Base-by-base conservation (phyloP, 179 eudicot genomes). In the Patellifolia procumbens region DNA sequence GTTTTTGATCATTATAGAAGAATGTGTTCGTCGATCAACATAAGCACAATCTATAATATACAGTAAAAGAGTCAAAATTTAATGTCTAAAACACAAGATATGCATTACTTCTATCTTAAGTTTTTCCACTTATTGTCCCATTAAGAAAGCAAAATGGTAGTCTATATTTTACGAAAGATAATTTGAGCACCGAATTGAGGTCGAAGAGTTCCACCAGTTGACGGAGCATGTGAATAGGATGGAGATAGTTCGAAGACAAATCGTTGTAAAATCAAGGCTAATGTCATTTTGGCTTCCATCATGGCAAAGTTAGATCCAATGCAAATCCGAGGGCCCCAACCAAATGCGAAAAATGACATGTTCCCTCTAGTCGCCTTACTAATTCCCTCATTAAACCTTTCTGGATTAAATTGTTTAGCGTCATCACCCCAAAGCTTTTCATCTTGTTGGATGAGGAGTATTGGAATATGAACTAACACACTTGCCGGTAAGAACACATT, bases 141-240 rank as follows among this genome's bases (percentile, higher is more conserved):
- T 7, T 45, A 7, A 45, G 1, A 45, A 45, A 45, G 8, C 8
- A 45, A 4, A n/a, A n/a, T 55, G 9, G 5, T 22, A 5, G 31
- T 22, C 60, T 45, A 72, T 35, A 81, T 29, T 24, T 49, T 78
- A 16, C 59, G 78, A 45, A 86, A 66, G 5, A 80, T 68, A 26
- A 87, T 32, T 35, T 63, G 86, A 70, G 85, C 92, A 7, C 88
- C 92, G 51, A 61, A 68, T 51, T 84, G 86, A 17, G 91, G 89
- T 31, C 43, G 68, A 26, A 87, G 87, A 28, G 78, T 67, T 9
- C 74, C 6, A 62, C 53, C 0, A 17, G 69, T 29, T 29, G 22
- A 53, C 0, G 91, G 93, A 52, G 87, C 80, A 39, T 89, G 93
- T n/a, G 24, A 46, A 39, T 86, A 88, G 15, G 85, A 74, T 0